Conservation (phyloP, 805 yeast genomes). For the Torulaspora quercuum region DNA sequence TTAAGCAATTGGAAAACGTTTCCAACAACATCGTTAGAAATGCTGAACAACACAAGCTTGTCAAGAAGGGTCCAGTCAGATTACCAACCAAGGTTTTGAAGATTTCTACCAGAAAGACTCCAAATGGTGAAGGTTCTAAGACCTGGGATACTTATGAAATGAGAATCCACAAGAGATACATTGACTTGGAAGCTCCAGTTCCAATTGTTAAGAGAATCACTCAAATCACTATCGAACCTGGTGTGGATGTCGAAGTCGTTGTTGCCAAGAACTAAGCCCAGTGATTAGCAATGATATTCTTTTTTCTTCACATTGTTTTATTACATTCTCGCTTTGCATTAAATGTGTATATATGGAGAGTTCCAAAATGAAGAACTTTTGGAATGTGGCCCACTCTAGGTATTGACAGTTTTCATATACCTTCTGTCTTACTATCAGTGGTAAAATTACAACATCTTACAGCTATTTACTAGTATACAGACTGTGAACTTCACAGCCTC, state of each 20-base stretch:
- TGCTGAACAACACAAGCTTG: conserved; percentile 77
- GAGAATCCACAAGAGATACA: conserved; percentile 99
- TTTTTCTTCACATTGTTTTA: conserved; percentile 3
- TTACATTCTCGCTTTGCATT: conserved; percentile 3
- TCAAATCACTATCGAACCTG: conserved; percentile 97
- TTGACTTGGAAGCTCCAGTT: conserved; percentile 97
- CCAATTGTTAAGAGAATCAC: conserved; percentile 90
- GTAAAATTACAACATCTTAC: conserved; percentile 26
- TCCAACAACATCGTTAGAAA: conserved; percentile 84
- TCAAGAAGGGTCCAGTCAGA: conserved; percentile 99
- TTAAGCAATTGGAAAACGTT: conserved; percentile 96
- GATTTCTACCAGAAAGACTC: conserved; percentile 99
- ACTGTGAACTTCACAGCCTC: no score
- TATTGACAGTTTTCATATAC: conserved; percentile 38
- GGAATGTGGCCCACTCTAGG: conserved; percentile 38
- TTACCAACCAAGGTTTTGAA: conserved; percentile 98
- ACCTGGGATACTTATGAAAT: conserved; percentile 99
- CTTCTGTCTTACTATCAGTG: conserved; percentile 41
- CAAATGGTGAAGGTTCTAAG: conserved; percentile 99
- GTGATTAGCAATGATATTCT: conserved; percentile 1
- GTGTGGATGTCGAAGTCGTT: conserved; percentile 96
- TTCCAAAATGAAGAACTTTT: no score
- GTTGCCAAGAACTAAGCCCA: conserved; percentile 47
- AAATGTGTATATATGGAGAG: conserved; percentile 6
- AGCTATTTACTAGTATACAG: no score